Base-by-base conservation (phyloP, 148 eudicot genomes). In the Suaeda aralocaspica region DNA sequence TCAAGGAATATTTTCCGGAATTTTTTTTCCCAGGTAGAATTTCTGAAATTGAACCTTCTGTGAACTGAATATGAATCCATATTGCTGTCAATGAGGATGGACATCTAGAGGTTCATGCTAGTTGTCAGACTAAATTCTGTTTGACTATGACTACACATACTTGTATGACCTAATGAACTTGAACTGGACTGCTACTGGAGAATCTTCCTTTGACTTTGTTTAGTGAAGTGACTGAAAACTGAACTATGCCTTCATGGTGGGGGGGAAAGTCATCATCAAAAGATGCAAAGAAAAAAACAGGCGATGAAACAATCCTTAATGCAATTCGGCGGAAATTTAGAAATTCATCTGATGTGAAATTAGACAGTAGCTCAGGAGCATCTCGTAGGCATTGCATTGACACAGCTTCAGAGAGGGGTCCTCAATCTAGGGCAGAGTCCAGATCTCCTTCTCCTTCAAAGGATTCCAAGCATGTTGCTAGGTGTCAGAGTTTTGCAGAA, bases 401-500 rank as follows among this genome's bases (percentile, higher is more conserved):
- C 78, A 80, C 83, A 34, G 74, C 82, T 75, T 91, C 96, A 45
- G 96, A 86, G 64, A 83, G 68, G 79, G 93, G 89, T 57, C 75
- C 87, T 71, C 80, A 70, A 29, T 93, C 98, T 36, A 82, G 86
- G 61, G 85, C 85, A 31, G 88, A 67, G 59, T 91, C 96, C 36
- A 86, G 96, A 75, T 89, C 91, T 45, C 72, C 96, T 36, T 89
- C 97, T 64, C 98, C 98, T 61, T 84, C 97, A 22, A 92, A 88
- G 76, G 68, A 72, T 11, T 77, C 75, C 15, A 77, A 77, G 69
- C 82, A 82, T 68, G 97, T 94, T 24, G 83, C 84, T 33, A 83
- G 96, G 77, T 94, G 97, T 82, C 99, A 94, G 69, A 94, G 99
- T 79, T 94, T 94, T 80, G 82, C 76, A 28, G 97, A 91, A 77